Evolutionary conservation across 176 grass and related monocot species (phyloP), one percentile per base, ranked within the genome.

Genomic region (Avena sativa): DNA sequence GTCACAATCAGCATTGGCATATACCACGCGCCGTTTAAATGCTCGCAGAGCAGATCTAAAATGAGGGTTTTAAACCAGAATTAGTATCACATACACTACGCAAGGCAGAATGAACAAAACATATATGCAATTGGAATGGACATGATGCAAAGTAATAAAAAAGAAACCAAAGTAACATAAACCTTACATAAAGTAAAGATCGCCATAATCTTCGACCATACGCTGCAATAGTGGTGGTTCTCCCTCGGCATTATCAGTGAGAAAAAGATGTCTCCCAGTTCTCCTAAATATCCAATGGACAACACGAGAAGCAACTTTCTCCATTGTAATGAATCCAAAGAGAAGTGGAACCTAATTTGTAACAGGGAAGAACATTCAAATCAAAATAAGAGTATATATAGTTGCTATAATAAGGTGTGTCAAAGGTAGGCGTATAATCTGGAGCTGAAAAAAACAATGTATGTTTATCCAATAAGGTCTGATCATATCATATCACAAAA

Each of bases 241-340:
- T 79, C 92, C 90, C 78, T 94, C 92, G 56, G 94, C 93, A 79
- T 79, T 26, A 9, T 98, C 97, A 20, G 92, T 96, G 81, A 98
- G 87, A 83, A 96, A 98, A 79, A 98, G 97, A 94, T 98, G 97
- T 48, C 68, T 92, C n/a, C 94, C 97, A 46, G 97, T 95, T 90
- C 92, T 91, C 81, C 87, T 89, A 78, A 94, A 96, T 79, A 98
- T 92, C 92, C 93, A 94, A 83, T 98, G 97, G 84, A 98, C 82
- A 5, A 98, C 25, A 21, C 20, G 80, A 67, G 86, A 98, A 68
- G 90, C 97, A 87, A 98, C 74, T 6, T 85, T 89, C 88, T 98
- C 97, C 71, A 98, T 93, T 40, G 86, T 84, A 78, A 83, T 84
- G 47, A 92, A 86, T 25, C 94, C 97, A 84, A 96, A 96, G 62